Conservation (phyloP, 768 basidiomycete species). For the Trametes gibbosa region DNA sequence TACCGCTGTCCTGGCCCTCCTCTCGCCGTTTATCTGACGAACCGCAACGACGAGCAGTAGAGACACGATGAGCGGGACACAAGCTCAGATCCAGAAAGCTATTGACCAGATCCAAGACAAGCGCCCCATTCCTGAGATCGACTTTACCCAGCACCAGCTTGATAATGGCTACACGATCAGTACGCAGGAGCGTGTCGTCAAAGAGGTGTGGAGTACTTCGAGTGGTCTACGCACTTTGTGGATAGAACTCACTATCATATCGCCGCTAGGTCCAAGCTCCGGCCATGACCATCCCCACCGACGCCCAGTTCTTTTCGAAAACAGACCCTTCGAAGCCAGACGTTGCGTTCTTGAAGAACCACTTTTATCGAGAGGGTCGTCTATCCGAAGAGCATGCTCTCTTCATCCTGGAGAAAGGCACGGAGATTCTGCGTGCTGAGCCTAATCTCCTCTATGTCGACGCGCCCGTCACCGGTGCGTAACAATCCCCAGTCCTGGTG, state of each 20-base stretch:
- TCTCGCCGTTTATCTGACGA: constrained; percentile 2
- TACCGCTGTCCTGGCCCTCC: constrained; percentile 14
- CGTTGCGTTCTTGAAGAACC: constrained; percentile 95
- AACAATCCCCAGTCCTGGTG: neutral
- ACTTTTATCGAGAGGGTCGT: constrained; percentile 96
- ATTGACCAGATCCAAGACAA: constrained; percentile 60
- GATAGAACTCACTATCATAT: neutral
- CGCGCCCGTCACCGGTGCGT: constrained; percentile 92
- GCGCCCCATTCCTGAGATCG: constrained; percentile 58
- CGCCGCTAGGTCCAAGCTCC: constrained; percentile 90
- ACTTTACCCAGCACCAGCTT: constrained; percentile 89
- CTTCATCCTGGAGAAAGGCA: constrained; percentile 88
- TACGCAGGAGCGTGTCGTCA: constrained; percentile 94
- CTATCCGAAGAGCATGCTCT: constrained; percentile 93
- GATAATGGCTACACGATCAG: constrained; percentile 91
- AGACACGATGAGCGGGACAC: constrained; percentile 27
- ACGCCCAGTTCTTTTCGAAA: constrained; percentile 88
- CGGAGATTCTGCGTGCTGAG: constrained; percentile 78
- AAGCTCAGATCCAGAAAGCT: constrained; percentile 59
- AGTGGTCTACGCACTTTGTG: neutral
- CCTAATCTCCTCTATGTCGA: constrained; percentile 92
- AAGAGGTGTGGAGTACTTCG: constrained; percentile 64
- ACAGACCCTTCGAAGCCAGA: constrained; percentile 90
- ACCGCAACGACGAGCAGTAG: constrained; percentile 9
- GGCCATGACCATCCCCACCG: constrained; percentile 87